Base-by-base conservation (phyloP, 257 asterid genomes). In the Plectranthus barbatus region DNA sequence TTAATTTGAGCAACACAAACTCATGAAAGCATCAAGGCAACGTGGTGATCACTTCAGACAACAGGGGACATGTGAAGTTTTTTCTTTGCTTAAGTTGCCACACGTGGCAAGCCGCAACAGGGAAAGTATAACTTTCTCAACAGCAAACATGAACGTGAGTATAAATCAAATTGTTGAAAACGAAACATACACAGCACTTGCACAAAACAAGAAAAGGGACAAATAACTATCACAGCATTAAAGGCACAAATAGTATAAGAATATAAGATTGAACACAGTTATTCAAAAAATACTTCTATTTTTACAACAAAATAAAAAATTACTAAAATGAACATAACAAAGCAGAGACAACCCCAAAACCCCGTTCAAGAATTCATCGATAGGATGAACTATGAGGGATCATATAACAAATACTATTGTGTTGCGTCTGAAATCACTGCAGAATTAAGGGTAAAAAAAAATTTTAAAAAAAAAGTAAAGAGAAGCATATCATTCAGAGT, bases 181-280 rank as follows among this genome's bases (percentile, higher is more conserved):
- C 1, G n/a, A 23, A 9, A 21, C 50, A 59, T 1, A 21, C 9
- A 20, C 15, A 58, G 7, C 36, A 12, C 31, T 26, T 26, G 5
- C 5, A 26, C 2, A 26, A 9, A 0, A 12, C 6, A 23, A n/a
- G 33, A 56, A 4, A 10, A 55, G 61, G 45, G 45, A 15, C 61
- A 33, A 55, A 49, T n/a, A 6, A 29, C 13, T 17, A 54, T 59
- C 63, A 31, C 57, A 5, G 17, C 14, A 56, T 60, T 66, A 9
- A 68, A 36, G 46, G 67, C 64, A 26, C 18, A 29, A 62, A 67
- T 56, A n/a, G 62, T 62, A 68, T 12, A n/a, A n/a, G n/a, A n/a
- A n/a, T n/a, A n/a, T 18, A 36, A 26, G 23, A 29, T 23, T 44
- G 7, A 54, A 12, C 9, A 15, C 14, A 19, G 17, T 5, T 20